Evolutionary conservation across 208 protist genomes (phyloP).

Genomic region (Ichthyophonus hoferi): DNA sequence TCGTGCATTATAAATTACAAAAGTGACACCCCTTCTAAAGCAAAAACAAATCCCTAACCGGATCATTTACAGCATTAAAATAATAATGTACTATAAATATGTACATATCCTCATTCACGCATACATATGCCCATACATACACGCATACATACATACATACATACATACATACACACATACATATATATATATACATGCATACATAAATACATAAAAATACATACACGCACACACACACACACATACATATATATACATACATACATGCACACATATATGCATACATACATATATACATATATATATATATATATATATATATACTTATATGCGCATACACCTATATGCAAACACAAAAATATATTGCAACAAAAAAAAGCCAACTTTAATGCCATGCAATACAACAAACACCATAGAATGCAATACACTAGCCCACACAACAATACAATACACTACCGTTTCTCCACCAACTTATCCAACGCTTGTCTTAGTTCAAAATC

Average conservation of each 20-base stretch:
- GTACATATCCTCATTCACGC: background rate
- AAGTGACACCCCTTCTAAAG: too few species aligned
- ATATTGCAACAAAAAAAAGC: background rate
- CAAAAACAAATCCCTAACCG: too few species aligned
- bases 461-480: too few species aligned
- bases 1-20: too few species aligned
- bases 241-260: background rate
- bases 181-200: background rate
- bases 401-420: background rate
- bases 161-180: background rate
- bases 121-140: background rate
- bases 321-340: background rate
- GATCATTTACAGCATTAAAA: background rate
- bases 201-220: background rate
- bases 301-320: background rate
- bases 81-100: background rate
- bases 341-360: background rate
- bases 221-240: background rate
- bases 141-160: background rate
- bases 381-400: background rate
- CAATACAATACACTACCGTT: too few species aligned
- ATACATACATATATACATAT: background rate
- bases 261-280: background rate
- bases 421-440: background rate
- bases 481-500: background rate